Percentiles rank a stretch among this genome's conserved stretches.
These are phyloP conservation scores for Allium fistulosum DNA, from an alignment of 106 monocot genomes.

Conservation along the genomic window DNA sequence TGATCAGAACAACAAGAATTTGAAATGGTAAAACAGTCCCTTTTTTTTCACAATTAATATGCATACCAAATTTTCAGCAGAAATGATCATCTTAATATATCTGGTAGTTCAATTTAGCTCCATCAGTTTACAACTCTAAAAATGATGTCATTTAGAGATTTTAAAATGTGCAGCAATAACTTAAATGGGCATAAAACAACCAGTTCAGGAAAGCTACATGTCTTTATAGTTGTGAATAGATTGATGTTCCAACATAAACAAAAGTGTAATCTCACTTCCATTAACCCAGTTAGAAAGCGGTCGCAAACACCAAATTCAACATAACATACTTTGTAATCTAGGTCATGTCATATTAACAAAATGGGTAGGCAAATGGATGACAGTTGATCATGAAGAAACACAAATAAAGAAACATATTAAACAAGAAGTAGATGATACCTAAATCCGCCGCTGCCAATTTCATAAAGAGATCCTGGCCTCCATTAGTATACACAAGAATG, in stretches of 20 bases:
- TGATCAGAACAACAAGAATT: background rate
- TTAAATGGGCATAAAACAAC: too few relatives aligned
- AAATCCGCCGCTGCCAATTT: constrained; percentile 28
- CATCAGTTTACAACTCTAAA: too few relatives aligned
- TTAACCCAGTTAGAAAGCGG: background rate
- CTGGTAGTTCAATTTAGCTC: too few relatives aligned
- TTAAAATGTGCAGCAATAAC: too few relatives aligned
- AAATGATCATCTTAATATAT: too few relatives aligned
- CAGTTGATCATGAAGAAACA: background rate
- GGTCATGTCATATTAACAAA: background rate
- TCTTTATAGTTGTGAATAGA: too few relatives aligned
- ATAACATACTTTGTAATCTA: background rate
- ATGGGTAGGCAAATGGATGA: background rate
- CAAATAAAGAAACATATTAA: background rate
- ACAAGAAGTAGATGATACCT: constrained; percentile 7
- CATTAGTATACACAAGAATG: constrained; percentile 7
- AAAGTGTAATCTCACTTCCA: background rate
- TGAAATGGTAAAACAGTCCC: background rate
- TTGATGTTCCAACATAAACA: background rate
- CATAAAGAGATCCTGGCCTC: constrained; percentile 18
- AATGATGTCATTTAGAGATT: too few relatives aligned
- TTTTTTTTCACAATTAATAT: background rate
- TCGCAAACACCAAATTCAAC: background rate
- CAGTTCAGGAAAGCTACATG: too few relatives aligned
- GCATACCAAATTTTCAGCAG: background rate